These are phyloP conservation scores for Fraxinus platypoda DNA, from an alignment of 305 asterid genomes.

Conservation along the genomic window DNA sequence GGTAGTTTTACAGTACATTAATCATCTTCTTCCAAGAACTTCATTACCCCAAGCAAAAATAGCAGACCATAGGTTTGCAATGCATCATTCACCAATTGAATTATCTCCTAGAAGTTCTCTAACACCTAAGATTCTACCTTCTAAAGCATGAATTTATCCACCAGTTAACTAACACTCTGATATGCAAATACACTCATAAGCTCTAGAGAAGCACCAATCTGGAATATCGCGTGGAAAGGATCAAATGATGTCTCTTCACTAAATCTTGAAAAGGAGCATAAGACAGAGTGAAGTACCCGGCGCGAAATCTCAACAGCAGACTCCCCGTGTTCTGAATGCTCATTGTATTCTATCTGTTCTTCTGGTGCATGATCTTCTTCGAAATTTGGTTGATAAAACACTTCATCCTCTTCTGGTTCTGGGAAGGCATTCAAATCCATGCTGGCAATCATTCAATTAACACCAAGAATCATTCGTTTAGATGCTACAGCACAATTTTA, in stretches of 20 bases:
- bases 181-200: constrained; percentile 1
- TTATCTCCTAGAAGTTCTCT: constrained; percentile 2
- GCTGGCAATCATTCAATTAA: constrained; percentile 56
- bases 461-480: constrained; percentile 48
- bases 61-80: constrained; percentile 12
- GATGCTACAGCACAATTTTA: constrained; percentile 13
- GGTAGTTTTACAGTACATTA: neutral
- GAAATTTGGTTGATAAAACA: constrained; percentile 50
- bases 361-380: constrained; percentile 59
- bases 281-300: constrained; percentile 56
- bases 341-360: constrained; percentile 45
- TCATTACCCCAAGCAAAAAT: constrained; percentile 5
- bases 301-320: constrained; percentile 59
- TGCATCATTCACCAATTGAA: neutral
- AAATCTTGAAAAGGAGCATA: neutral
- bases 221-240: neutral
- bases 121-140: neutral
- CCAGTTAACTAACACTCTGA: neutral
- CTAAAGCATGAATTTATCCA: constrained; percentile 7
- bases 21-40: constrained; percentile 8
- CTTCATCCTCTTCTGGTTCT: constrained; percentile 89
- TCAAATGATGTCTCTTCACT: neutral
- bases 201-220: constrained; percentile 5
- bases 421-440: constrained; percentile 99
- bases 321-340: constrained; percentile 55